Conservation (phyloP, 805 yeast species). For the Zygoascus flipseniorum region DNA sequence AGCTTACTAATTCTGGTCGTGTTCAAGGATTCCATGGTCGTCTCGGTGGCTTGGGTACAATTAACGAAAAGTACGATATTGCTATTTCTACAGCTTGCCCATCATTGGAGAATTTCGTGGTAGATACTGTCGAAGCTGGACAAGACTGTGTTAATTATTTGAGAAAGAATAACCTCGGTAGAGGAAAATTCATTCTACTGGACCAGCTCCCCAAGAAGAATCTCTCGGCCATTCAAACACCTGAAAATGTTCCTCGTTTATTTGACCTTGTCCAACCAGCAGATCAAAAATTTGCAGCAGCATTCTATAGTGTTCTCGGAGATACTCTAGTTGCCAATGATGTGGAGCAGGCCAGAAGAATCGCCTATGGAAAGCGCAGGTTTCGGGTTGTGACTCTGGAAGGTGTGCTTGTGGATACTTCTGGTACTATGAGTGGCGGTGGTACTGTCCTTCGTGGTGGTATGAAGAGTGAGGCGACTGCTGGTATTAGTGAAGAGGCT, state of each 20-base stretch:
- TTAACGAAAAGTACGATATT: slow-evolving; percentile 80
- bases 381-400: slow-evolving; percentile 87
- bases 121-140: slow-evolving; percentile 66
- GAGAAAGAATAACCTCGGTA: slow-evolving; percentile 75
- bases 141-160: slow-evolving; percentile 74
- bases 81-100: slow-evolving; percentile 95
- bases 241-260: slow-evolving; percentile 67
- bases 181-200: slow-evolving; percentile 78
- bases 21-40: slow-evolving; percentile 82
- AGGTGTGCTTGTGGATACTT: slow-evolving; percentile 83
- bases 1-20: slow-evolving; percentile 71
- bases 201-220: slow-evolving; percentile 63
- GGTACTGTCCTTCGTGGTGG: slow-evolving; percentile 69
- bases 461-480: slow-evolving; percentile 37
- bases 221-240: slow-evolving; percentile 52
- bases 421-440: slow-evolving; percentile 98
- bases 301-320: slow-evolving; percentile 78
- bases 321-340: slow-evolving; percentile 83
- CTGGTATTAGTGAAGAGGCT: slow-evolving; percentile 47
- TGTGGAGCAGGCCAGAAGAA: slow-evolving; percentile 70
- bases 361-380: slow-evolving; percentile 76
- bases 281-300: slow-evolving; percentile 66
- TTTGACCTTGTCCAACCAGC: slow-evolving; percentile 72
- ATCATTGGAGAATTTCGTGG: slow-evolving; percentile 85
- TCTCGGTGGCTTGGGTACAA: slow-evolving; percentile 85